Evolutionary conservation across 768 basidiomycete species (phyloP).

Genomic region (Basidioascus undulatus): DNA sequence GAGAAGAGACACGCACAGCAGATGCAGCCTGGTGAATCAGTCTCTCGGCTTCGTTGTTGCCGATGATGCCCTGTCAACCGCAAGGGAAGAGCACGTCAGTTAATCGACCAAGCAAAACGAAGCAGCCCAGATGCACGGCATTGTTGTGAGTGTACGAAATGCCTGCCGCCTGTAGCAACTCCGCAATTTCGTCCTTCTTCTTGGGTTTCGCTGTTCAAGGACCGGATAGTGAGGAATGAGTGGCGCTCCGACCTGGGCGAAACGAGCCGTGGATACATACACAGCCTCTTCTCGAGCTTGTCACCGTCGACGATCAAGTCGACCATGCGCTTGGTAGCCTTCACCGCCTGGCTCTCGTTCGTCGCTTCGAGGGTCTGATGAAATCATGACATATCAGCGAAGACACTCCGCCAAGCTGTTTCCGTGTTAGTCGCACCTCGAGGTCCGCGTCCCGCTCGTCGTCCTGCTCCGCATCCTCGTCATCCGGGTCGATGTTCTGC

Average conservation of each 20-base stretch:
- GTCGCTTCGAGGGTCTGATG: background rate
- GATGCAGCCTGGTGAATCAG: conserved; percentile 17
- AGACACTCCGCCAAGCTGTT: conserved; percentile 9
- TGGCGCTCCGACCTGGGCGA: background rate
- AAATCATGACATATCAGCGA: conserved; percentile 9
- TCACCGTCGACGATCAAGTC: conserved; percentile 49
- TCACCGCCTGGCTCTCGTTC: background rate
- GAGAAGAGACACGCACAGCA: background rate
- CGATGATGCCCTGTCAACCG: conserved; percentile 44
- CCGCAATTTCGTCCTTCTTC: conserved; percentile 28
- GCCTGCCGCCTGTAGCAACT: conserved; percentile 33
- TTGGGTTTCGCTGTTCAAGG: background rate
- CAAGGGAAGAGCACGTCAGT: too few relatives aligned
- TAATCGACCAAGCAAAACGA: too few relatives aligned
- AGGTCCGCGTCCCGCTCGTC: conserved; percentile 27
- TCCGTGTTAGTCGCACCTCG: conserved; percentile 24
- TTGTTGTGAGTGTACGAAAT: conserved; percentile 53
- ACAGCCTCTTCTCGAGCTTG: too few relatives aligned
- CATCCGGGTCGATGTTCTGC: conserved; percentile 31
- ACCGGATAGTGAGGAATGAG: background rate
- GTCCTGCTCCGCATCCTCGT: conserved; percentile 15
- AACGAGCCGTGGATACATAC: too few relatives aligned
- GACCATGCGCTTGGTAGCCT: conserved; percentile 25
- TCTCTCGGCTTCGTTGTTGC: conserved; percentile 30
- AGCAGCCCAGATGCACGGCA: conserved; percentile 45